These are phyloP conservation scores for Hypoxylon lenormandii DNA, from an alignment of 495 filamentous ascomycete genomes.

Conservation along the genomic window DNA sequence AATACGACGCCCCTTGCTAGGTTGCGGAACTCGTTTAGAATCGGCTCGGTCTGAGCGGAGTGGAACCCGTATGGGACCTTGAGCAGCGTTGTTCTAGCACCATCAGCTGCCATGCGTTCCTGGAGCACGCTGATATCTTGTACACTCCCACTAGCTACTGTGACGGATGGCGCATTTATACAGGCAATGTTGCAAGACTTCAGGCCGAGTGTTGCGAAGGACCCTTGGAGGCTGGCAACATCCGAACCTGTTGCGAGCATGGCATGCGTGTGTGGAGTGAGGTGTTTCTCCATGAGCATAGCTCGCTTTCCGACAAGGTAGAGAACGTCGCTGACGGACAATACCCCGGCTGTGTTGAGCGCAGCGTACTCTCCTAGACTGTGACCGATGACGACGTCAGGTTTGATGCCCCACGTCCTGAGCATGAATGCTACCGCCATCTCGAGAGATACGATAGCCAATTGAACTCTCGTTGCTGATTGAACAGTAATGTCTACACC, in stretches of 20 bases:
- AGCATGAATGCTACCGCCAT: constrained; percentile 63
- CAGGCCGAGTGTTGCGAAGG: constrained; percentile 49
- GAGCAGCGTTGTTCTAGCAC: constrained; percentile 67
- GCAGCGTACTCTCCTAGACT: constrained; percentile 76
- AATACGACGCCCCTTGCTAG: constrained; percentile 65
- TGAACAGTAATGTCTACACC: constrained; percentile 66
- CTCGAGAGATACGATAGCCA: not conserved
- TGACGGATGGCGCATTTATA: constrained; percentile 60
- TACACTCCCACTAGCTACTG: constrained; percentile 59
- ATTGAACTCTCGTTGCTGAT: constrained; percentile 71
- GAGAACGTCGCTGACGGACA: constrained; percentile 72
- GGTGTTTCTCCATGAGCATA: constrained; percentile 68
- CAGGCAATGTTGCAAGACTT: constrained; percentile 54
- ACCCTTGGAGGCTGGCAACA: constrained; percentile 36
- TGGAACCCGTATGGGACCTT: constrained; percentile 76
- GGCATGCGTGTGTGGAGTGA: constrained; percentile 66
- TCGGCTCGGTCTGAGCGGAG: constrained; percentile 72
- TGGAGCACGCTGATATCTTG: constrained; percentile 63
- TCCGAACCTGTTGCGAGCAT: constrained; percentile 54
- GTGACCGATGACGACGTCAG: constrained; percentile 73
- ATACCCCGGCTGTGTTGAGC: constrained; percentile 71
- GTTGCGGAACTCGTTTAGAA: constrained; percentile 66
- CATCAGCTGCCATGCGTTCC: constrained; percentile 60
- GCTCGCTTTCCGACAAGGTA: constrained; percentile 74
- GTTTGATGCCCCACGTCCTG: constrained; percentile 69